These are phyloP conservation scores for Phanerodontia chrysosporium DNA, from an alignment of 768 basidiomycete genomes.

Conservation along the genomic window DNA sequence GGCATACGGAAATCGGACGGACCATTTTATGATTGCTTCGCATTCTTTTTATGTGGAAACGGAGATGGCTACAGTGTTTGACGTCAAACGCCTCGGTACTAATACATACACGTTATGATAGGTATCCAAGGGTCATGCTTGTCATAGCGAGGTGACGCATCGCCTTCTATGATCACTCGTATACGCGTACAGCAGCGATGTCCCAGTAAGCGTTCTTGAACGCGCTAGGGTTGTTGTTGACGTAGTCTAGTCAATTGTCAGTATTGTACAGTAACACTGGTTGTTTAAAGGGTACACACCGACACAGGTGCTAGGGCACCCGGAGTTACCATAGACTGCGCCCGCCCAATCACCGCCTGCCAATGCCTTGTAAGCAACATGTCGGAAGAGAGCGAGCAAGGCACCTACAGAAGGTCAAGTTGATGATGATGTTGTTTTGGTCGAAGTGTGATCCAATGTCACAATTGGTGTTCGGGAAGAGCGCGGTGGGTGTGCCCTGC, in stretches of 20 bases:
- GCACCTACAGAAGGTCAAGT: slow-evolving; percentile 62
- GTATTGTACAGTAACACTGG: background rate
- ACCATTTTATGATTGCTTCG: background rate
- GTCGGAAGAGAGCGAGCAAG: background rate
- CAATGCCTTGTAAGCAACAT: background rate
- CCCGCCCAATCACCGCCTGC: slow-evolving; percentile 62
- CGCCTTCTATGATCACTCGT: too few species aligned
- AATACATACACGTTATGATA: too few species aligned
- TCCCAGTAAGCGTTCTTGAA: slow-evolving; percentile 72
- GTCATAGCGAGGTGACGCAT: too few species aligned
- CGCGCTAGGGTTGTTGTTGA: slow-evolving; percentile 61
- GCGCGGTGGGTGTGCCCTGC: slow-evolving; percentile 56
- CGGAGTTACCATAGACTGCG: slow-evolving; percentile 37
- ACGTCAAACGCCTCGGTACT: background rate
- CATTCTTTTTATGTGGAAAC: background rate
- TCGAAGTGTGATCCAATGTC: slow-evolving; percentile 51
- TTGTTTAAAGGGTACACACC: slow-evolving; percentile 36
- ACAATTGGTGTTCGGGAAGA: slow-evolving; percentile 59
- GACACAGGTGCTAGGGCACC: slow-evolving; percentile 50
- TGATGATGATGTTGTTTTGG: slow-evolving; percentile 61
- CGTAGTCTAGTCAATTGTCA: slow-evolving; percentile 40
- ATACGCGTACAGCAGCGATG: slow-evolving; percentile 55
- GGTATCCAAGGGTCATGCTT: too few species aligned
- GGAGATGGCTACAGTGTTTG: background rate
- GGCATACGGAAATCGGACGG: too few species aligned